phyloP scores from a whole-genome alignment of 2,329 filamentous ascomycete species.

The Juglanconis juglandina region DNA sequence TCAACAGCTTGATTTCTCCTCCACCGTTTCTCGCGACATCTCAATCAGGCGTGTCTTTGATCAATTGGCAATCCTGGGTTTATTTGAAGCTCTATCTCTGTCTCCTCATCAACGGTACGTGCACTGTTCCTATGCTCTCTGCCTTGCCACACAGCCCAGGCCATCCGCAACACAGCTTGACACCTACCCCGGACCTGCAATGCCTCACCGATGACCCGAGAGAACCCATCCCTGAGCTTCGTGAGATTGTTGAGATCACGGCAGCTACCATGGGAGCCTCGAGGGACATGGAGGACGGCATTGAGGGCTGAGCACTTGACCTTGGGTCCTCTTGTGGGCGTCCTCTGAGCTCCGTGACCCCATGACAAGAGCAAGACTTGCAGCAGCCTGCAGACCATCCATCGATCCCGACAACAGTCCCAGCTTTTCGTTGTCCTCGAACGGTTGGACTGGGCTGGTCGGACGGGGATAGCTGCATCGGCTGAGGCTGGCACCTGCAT shows the following conservation, averaged over 20 bases:
- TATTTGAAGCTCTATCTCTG: slow-evolving; percentile 1
- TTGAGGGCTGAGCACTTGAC: neutral
- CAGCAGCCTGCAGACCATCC: slow-evolving; percentile 1
- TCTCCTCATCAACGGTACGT: neutral
- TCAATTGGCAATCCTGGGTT: slow-evolving; percentile 3
- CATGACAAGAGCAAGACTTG: neutral
- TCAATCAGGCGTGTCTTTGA: neutral
- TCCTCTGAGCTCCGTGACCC: neutral
- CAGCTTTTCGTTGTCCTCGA: neutral
- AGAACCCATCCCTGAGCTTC: neutral
- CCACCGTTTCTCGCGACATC: neutral
- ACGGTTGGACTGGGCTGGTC: neutral
- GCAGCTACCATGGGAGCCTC: neutral
- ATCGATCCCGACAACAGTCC: neutral
- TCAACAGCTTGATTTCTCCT: neutral
- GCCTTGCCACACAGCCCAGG: neutral
- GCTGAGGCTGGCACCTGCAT: slow-evolving; percentile 1
- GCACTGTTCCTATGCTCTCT: neutral
- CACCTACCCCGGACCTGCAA: neutral
- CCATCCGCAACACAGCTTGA: neutral
- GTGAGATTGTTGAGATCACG: neutral
- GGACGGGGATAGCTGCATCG: neutral
- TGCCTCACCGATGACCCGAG: neutral
- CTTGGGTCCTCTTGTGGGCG: neutral
- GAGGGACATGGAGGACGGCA: too few species aligned